Evolutionary conservation across 805 yeast species (phyloP).

Genomic region (Hanseniaspora valbyensis): DNA sequence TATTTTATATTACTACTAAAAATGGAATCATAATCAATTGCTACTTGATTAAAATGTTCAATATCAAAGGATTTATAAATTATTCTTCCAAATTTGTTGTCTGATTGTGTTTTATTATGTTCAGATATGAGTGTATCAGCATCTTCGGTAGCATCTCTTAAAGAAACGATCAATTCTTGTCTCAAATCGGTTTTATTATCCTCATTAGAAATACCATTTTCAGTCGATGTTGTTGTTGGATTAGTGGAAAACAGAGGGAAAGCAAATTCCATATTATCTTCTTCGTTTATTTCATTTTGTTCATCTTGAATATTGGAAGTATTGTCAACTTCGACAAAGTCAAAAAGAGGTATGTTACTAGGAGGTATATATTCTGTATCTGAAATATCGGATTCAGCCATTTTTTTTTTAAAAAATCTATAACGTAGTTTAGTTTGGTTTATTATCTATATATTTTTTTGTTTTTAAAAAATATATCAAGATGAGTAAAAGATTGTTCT

Average conservation of each 20-base stretch:
- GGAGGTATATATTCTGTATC: neutral
- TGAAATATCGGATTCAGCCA: neutral
- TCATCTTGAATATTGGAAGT: neutral
- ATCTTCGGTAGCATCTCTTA: slow-evolving; percentile 11
- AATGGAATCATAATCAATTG: slow-evolving; percentile 2
- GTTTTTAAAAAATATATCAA: too few species aligned
- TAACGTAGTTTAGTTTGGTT: neutral
- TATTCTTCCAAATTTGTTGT: neutral
- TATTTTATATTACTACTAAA: neutral
- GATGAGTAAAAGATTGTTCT: too few species aligned
- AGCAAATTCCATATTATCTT: slow-evolving; percentile 7
- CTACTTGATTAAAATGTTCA: neutral
- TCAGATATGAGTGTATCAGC: neutral
- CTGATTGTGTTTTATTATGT: neutral
- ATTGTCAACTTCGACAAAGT: slow-evolving; percentile 12
- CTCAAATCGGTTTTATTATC: neutral
- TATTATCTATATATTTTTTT: neutral
- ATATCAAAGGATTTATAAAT: neutral
- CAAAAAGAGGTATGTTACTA: slow-evolving; percentile 1
- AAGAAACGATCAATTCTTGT: slow-evolving; percentile 4
- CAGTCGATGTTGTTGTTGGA: neutral
- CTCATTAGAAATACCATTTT: neutral
- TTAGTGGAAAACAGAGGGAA: slow-evolving; percentile 14
- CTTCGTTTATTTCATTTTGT: neutral
- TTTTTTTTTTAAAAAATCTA: neutral